A percentile compares a stretch with the other conserved stretches of the same genome.
Evolutionary conservation across 225 moss, liverwort and hornwort species (phyloP).

Genomic region (Polytrichum commune): DNA sequence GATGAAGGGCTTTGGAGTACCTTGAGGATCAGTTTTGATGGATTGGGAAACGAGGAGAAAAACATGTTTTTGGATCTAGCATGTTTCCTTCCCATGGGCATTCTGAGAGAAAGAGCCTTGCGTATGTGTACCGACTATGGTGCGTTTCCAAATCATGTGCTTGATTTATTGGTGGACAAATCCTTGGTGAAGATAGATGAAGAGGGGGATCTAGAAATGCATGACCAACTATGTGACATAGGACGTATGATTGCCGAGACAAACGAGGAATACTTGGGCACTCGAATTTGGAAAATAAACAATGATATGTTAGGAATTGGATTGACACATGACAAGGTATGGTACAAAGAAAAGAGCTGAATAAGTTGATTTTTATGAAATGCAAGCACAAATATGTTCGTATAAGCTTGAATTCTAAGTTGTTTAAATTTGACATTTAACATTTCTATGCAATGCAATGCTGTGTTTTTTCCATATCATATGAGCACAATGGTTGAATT

Average conservation of each 20-base stretch:
- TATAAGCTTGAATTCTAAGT: too few relatives aligned
- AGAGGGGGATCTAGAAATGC: not conserved
- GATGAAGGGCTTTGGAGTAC: not conserved
- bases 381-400: too few relatives aligned
- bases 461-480: too few relatives aligned
- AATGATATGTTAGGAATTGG: too few relatives aligned
- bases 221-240: not conserved
- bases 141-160: too few relatives aligned
- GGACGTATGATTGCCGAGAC: not conserved
- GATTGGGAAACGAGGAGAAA: not conserved
- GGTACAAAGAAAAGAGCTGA: too few relatives aligned
- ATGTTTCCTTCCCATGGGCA: not conserved
- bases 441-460: rapidly evolving
- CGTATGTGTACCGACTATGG: not conserved
- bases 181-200: not conserved
- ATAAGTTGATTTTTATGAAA: too few relatives aligned
- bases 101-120: not conserved
- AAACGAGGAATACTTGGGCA: not conserved
- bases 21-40: conserved; percentile 2
- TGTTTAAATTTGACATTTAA: too few relatives aligned
- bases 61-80: conserved; percentile 3
- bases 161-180: not conserved
- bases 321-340: not conserved
- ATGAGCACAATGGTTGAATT: too few relatives aligned
- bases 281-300: not conserved